Evolutionary conservation across 495 filamentous ascomycete genomes (phyloP).

Genomic region (Penicillium antarcticum): DNA sequence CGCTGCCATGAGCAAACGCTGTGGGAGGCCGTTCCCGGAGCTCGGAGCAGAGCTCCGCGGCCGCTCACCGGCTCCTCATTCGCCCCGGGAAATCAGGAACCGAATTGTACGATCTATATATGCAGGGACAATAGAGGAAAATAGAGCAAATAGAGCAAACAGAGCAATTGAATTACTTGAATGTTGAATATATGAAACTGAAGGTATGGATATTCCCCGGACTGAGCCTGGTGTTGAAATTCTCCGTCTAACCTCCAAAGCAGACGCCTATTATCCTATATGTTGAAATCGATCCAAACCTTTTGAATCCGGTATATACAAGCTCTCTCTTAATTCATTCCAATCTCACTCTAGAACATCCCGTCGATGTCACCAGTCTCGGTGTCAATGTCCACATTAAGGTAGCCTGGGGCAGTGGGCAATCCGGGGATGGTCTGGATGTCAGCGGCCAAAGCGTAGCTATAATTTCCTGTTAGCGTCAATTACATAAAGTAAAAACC

Average conservation of each 20-base stretch:
- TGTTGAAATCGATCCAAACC: slow-evolving; percentile 18
- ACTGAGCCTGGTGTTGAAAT: slow-evolving; percentile 19
- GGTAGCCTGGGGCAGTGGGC: slow-evolving; percentile 91
- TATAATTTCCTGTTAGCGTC: slow-evolving; percentile 26
- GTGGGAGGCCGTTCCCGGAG: slow-evolving; percentile 17
- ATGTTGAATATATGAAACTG: no score
- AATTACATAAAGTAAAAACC: background rate
- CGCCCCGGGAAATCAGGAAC: slow-evolving; percentile 11
- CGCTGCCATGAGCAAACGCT: slow-evolving; percentile 7
- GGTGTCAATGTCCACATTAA: slow-evolving; percentile 91
- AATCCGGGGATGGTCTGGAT: slow-evolving; percentile 98
- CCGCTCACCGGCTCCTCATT: slow-evolving; percentile 11
- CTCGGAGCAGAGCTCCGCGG: slow-evolving; percentile 19
- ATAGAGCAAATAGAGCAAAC: background rate
- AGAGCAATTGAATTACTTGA: no score
- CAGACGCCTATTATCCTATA: slow-evolving; percentile 18
- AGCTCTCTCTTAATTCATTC: slow-evolving; percentile 1
- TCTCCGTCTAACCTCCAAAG: slow-evolving; percentile 18
- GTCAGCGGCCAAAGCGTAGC: slow-evolving; percentile 91
- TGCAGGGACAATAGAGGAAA: no score
- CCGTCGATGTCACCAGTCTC: slow-evolving; percentile 96
- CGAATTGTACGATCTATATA: slow-evolving; percentile 16
- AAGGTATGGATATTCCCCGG: no score
- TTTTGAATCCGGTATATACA: slow-evolving; percentile 14
- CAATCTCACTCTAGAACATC: slow-evolving; percentile 62